These are phyloP conservation scores for Sarcodon sp. DNA, from an alignment of 768 basidiomycete species.

Conservation along the genomic window DNA sequence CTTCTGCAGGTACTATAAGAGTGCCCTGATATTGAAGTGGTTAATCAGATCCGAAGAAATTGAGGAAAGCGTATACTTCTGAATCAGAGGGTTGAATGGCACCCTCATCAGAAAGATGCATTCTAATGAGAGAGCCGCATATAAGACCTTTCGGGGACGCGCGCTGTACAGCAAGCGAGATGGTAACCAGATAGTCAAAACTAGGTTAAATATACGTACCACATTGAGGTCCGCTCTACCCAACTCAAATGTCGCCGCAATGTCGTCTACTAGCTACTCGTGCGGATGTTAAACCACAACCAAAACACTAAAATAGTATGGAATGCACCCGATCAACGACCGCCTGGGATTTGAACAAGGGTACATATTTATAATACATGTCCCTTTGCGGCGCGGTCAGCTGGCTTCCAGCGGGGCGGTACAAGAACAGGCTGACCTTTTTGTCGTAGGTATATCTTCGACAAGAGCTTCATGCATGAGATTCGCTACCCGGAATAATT, in stretches of 20 bases:
- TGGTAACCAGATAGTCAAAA: neutral
- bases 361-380: slow-evolving; percentile 78
- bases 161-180: slow-evolving; percentile 32
- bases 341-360: slow-evolving; percentile 65
- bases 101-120: slow-evolving; percentile 47
- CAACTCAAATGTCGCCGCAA: slow-evolving; percentile 72
- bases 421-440: slow-evolving; percentile 5
- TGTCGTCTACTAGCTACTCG: slow-evolving; percentile 71
- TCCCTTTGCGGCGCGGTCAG: slow-evolving; percentile 34
- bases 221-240: slow-evolving; percentile 71
- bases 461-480: slow-evolving; percentile 56
- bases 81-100: slow-evolving; percentile 34
- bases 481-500: slow-evolving; percentile 53
- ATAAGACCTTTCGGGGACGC: slow-evolving; percentile 86
- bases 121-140: slow-evolving; percentile 48
- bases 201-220: slow-evolving; percentile 25
- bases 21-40: slow-evolving; percentile 36
- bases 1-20: slow-evolving; percentile 67
- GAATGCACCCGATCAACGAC: slow-evolving; percentile 59
- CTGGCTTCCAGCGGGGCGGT: neutral
- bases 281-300: neutral
- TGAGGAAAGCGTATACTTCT: slow-evolving; percentile 30
- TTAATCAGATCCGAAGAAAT: neutral
- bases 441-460: slow-evolving; percentile 29
- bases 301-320: neutral